Evolutionary conservation across 441 rosid species (phyloP), one percentile per base, ranked within the genome.

Genomic region (Raphanus hybrid): DNA sequence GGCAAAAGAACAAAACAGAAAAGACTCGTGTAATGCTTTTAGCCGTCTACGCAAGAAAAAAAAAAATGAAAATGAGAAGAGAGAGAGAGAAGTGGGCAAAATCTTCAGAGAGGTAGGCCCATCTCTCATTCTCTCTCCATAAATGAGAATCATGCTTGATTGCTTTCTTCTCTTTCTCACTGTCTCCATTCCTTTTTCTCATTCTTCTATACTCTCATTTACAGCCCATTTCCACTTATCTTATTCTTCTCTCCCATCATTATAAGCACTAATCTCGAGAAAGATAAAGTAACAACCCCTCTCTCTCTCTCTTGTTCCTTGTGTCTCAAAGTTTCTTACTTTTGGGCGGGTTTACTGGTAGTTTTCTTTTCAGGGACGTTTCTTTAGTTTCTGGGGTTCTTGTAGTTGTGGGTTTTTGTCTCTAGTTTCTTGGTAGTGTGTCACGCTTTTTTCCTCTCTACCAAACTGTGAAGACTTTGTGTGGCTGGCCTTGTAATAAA

Each of bases 141-240:
- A 80, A 80, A 80, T 67, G 67, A 81, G 81, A 76, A 81, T 81
- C 64, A 81, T 76, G 75, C 81, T 52, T 52, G 23, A 52, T 52
- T 52, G 58, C 58, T 71, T 67, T 68, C 34, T 70, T 70, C 34
- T 29, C 34, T 70, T 37, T 79, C 79, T n/a, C 9, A 48, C 55
- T 52, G 63, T 14, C 43, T 60, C 32, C 69, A 1, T 39, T 11
- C 64, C 37, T 43, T 34, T 73, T 68, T 52, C 39, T 69, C 54
- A 23, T 64, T 63, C 75, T 74, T 23, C 75, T 71, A 23, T 0
- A 14, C 69, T 50, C 58, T 9, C 57, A 52, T 52, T 65, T 66
- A 45, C 82, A 75, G 71, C 73, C 64, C 80, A 52, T 60, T 45
- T 70, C 80, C 83, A 75, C 80, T 71, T 48, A 52, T 52, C 58